Evolutionary conservation across 2,329 filamentous ascomycete genomes (phyloP), one percentile per base, ranked within the genome.

Genomic region (Conoideocrella luteorostrata): DNA sequence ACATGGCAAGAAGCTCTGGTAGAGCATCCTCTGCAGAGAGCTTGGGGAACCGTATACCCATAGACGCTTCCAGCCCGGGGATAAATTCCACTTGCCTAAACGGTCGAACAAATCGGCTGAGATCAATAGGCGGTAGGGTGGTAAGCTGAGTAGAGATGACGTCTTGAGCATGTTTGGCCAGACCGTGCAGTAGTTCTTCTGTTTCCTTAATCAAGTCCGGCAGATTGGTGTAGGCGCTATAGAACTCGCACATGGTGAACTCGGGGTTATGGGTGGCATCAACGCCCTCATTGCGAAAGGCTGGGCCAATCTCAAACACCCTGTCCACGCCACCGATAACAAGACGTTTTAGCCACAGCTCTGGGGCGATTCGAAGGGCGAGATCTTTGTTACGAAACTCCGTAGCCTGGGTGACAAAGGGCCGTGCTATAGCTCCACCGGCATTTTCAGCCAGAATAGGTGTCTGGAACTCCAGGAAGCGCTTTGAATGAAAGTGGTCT

Each of bases 231-330:
- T 90, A 94, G 3, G 90, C 84, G 48, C 86, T 83, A 66, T 98
- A 98, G 67, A 95, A 97, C 66, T 98, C 93, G 70, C 91, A 97
- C 47, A 88, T 97, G 35, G 87, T 93, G 66, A 97, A 98, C 60
- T 98, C 93, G 0, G 93, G 91, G 59, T 98, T 98, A 62, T 98
- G 93, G 0, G 88, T 95, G 23, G 77, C 78, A 62, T 96, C 90
- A 28, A 95, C 68, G 62, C 88, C 88, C 68, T 98, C 93, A 60
- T 98, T 98, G 34, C 93, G 80, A 65, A 98, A 98, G 11, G 82
- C 82, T 4, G 88, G 84, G 1, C 93, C 93, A 51, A 98, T 90
- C 65, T 98, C 93, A 58, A 94, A 98, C 21, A 98, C 81, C 49
- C 75, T 82, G 55, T 94, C 86, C 48, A 97, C 81, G 3, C 90